Base-by-base conservation (phyloP, 306 rosid genomes). In the Cucumis melo region DNA sequence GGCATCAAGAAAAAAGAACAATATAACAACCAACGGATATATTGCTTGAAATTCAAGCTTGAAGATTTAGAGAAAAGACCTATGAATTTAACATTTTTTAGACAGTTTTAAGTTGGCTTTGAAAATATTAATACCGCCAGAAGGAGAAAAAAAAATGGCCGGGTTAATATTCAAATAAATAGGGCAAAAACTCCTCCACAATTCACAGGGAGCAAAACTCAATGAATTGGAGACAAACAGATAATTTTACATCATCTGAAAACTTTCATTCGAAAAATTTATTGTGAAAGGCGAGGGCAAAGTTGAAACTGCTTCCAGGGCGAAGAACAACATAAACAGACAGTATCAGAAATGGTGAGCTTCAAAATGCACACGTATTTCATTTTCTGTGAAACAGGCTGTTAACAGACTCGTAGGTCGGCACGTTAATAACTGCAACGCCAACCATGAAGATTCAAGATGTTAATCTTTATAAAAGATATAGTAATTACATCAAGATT, bases 401-500 rank as follows among this genome's bases (percentile, higher is more conserved):
- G 91, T 77, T 86, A 27, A 95, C 87, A 46, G 93, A 84, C 70
- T 90, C 97, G 60, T 95, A 95, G 77, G 86, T 88, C 3, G 99
- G 99, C 65, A 92, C 97, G 58, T 84, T 83, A 8, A 85, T 10
- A 74, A 92, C 99, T 95, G 99, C 88, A 65, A 84, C 0, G n/a
- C 46, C 23, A 29, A 23, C 39, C 57, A 48, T 10, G 57, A 34
- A 36, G 66, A 32, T 23, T 51, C 65, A 20, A 24, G 44, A 36
- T 3, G 17, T 66, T 11, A 11, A 32, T 39, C 50, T 39, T 60
- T 38, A 67, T 27, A 27, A 27, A 27, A 50, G 36, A 44, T 12
- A 27, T 12, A 27, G 29, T 75, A 38, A 12, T n/a, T 38, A 9
- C 34, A 36, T 36, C 16, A 9, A 38, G 14, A 57, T 56, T 10